A percentile compares a stretch with the other conserved stretches of the same genome.
These are phyloP conservation scores for Anacardium occidentale DNA, from an alignment of 345 rosid species.

Conservation along the genomic window DNA sequence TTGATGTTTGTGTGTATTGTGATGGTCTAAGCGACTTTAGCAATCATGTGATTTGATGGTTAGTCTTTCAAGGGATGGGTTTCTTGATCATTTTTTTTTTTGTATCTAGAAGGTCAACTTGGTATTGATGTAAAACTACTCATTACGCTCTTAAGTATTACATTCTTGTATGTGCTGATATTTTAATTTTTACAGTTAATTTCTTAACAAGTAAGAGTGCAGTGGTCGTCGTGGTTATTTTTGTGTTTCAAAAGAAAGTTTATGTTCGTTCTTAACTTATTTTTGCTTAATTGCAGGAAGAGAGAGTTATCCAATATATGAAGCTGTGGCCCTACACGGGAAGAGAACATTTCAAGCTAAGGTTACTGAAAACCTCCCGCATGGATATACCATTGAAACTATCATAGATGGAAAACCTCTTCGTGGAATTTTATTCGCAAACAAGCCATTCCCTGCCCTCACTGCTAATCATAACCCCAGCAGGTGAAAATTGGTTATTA, in stretches of 20 bases:
- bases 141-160: neutral
- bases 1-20: neutral
- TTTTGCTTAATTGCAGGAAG: conserved; percentile 44
- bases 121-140: neutral
- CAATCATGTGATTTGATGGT: neutral
- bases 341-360: conserved; percentile 81
- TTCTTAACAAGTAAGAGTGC: neutral
- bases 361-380: conserved; percentile 66
- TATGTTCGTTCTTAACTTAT: neutral
- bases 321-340: conserved; percentile 45
- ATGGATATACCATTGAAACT: conserved; percentile 84
- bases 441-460: conserved; percentile 46
- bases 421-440: conserved; percentile 76
- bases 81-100: neutral
- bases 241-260: neutral
- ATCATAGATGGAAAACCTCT: conserved; percentile 81
- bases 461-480: conserved; percentile 34
- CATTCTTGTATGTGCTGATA: neutral
- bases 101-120: neutral
- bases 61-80: neutral
- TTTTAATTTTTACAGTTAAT: neutral
- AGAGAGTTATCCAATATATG: conserved; percentile 41
- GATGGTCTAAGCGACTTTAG: neutral
- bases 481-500: conserved; percentile 40
- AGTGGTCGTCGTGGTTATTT: neutral